These are phyloP conservation scores for Yamadazyma mexicana DNA, from an alignment of 1,139 yeast genomes.

Conservation along the genomic window DNA sequence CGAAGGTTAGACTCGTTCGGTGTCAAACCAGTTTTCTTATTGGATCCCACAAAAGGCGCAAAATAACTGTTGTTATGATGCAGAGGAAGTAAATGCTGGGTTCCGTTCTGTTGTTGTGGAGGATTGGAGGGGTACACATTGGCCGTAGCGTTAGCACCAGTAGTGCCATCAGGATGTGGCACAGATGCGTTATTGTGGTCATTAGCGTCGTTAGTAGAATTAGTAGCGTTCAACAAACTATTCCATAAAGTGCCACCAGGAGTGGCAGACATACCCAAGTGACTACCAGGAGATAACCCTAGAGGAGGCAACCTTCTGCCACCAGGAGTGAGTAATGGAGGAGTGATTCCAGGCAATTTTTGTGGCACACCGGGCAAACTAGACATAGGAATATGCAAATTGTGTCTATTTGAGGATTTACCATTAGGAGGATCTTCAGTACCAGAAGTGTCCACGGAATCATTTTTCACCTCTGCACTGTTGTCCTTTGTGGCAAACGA, in stretches of 20 bases:
- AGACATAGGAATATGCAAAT: slow-evolving; percentile 36
- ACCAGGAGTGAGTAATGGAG: slow-evolving; percentile 61
- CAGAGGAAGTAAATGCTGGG: slow-evolving; percentile 2
- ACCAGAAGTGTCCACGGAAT: slow-evolving; percentile 1
- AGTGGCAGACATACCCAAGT: slow-evolving; percentile 38
- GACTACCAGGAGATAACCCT: slow-evolving; percentile 41
- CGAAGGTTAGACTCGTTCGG: slow-evolving; percentile 70
- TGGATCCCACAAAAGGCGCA: slow-evolving; percentile 6
- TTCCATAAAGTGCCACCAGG: slow-evolving; percentile 52
- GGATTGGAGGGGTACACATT: background rate
- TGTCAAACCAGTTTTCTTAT: slow-evolving; percentile 59
- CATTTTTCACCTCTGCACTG: slow-evolving; percentile 9
- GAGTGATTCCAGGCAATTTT: slow-evolving; percentile 48
- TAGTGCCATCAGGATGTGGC: background rate
- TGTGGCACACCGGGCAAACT: slow-evolving; percentile 19
- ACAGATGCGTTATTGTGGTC: slow-evolving; percentile 1
- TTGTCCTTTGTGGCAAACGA: slow-evolving; percentile 71
- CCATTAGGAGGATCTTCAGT: background rate
- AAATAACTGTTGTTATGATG: background rate
- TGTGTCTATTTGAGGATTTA: slow-evolving; percentile 26
- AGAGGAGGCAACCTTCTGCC: slow-evolving; percentile 62
- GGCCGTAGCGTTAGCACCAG: slow-evolving; percentile 2
- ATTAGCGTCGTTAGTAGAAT: slow-evolving; percentile 10
- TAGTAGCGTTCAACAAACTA: slow-evolving; percentile 43
- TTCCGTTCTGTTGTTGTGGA: background rate